Base-by-base conservation (phyloP, 805 yeast species). In the Suhomyces sp. region DNA sequence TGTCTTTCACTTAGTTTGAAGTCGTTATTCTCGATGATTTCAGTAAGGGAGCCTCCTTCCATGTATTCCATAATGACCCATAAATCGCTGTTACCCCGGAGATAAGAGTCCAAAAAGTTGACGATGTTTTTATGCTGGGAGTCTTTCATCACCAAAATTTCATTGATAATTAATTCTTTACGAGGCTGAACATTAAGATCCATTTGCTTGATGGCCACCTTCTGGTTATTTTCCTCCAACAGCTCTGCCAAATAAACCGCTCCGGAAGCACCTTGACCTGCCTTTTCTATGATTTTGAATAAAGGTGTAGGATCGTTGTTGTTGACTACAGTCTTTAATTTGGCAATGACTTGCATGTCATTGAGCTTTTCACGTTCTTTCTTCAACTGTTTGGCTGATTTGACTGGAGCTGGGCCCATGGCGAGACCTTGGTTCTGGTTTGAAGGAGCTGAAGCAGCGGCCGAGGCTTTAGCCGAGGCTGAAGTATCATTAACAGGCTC, bases 31-130 rank as follows among this genome's bases (percentile, higher is more conserved):
- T 91, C 97, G 63, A 96, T 92, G 40, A 96, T 89, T 72, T 94
- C 99, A 0, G 98, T 94, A 59, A 94, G 75, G 4, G 97, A 88
- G 1, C 99, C 99, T 50, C 99, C 99, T 72, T 96, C 97, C 99
- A 94, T 94, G 67, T 85, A 96, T 69, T 94, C 99, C 99, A 94
- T 94, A 29, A 96, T 88, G n/a, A 94, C 99, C 97, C 98, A 93
- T 54, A 94, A 76, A 63, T 94, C 97, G 53, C 82, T 79, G 46
- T 79, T 76, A 9, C 37, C 29, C 21, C 48, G 24, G n/a, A 46
- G 48, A 35, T 89, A 96, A 1, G 97, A 90, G 64, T 93, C 98
- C 54, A 94, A 72, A 69, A 89, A 94, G 67, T 93, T 94, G 53
- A 94, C 99, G 69, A 94, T 94, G 66, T 94, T 94, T 55, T 87